Evolutionary conservation across 163 green algal species (phyloP).

Genomic region (Scenedesmus sp.): DNA sequence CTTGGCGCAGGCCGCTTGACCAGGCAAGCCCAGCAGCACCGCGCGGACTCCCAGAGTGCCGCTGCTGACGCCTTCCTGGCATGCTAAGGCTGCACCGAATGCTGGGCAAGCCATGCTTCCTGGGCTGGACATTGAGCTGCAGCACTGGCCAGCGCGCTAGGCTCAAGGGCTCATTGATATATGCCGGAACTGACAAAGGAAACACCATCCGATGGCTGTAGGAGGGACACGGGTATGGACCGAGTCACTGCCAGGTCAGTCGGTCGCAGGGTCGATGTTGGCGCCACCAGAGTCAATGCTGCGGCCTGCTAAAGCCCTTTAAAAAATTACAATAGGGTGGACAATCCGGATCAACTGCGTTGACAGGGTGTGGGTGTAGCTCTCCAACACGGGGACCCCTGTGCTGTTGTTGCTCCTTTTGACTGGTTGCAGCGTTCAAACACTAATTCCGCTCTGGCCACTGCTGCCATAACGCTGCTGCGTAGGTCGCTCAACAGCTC

Average conservation of each 20-base stretch:
- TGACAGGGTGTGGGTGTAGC: not conserved
- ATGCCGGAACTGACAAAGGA: slow-evolving; percentile 27
- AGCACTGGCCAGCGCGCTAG: not conserved
- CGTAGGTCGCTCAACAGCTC: not conserved
- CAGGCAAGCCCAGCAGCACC: not conserved
- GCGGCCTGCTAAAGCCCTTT: not conserved
- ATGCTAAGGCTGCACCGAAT: slow-evolving; percentile 42
- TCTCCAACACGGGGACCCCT: too few relatives aligned
- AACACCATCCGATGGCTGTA: slow-evolving; percentile 26
- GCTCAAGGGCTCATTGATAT: slow-evolving; percentile 28
- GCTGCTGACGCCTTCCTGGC: not conserved
- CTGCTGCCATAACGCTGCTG: not conserved
- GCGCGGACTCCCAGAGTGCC: not conserved
- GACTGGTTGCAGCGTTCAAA: not conserved
- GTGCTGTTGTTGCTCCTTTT: not conserved
- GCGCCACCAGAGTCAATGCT: not conserved
- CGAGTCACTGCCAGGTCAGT: slow-evolving; percentile 8
- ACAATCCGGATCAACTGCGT: not conserved
- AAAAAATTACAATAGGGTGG: not conserved
- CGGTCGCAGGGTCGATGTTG: not conserved
- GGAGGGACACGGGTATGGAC: not conserved
- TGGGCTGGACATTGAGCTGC: slow-evolving; percentile 1
- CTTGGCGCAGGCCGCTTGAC: not conserved
- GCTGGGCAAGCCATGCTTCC: slow-evolving; percentile 6
- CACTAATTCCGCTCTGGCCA: not conserved